Base-by-base conservation (phyloP, 2,329 filamentous ascomycete species). In the Epichloe hybrida region DNA sequence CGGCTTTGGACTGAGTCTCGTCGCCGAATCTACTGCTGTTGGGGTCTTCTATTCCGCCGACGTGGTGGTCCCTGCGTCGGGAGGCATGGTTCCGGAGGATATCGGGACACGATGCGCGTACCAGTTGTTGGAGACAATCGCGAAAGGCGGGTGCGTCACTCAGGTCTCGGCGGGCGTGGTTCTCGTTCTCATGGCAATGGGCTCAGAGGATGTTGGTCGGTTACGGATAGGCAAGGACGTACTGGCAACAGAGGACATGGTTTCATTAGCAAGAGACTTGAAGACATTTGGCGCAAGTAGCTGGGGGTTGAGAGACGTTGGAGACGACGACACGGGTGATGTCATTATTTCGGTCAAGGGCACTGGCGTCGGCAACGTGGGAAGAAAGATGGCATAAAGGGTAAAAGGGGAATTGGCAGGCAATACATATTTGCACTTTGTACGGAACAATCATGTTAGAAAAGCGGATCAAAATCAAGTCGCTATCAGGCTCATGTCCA, bases 141-240 rank as follows among this genome's bases (percentile, higher is more conserved):
- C 79, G 48, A 79, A 83, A 58, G 91, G 90, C 11, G 93, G 93
- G 1, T 95, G 88, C 64, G 86, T 87, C 3, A 84, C 82, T 49
- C 75, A 74, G 13, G 76, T 84, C 3, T 86, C 88, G 2, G 82
- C 83, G 5, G 74, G 80, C 3, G 91, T 84, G 0, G 76, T 95
- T 56, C 67, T 98, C 49, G 86, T 83, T 17, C 73, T 98, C 55
- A 98, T 98, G 93, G 88, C 90, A 36, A 97, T 98, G 93, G 93
- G 93, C 0, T 88, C 86, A 1, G 93, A 97, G 64, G 93, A 98
- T 66, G 89, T 98, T 13, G 93, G 93, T 4, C 79, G 93, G 53
- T 66, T 98, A 57, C 80, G 87, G 55, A 64, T 98, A 52, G 88
- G 90, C 35, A 83, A 81, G 59, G 86, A 91, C 45, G 81, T 96